Base-by-base conservation (phyloP, 371 early-diverging fungal species). In the Smittium culicis region DNA sequence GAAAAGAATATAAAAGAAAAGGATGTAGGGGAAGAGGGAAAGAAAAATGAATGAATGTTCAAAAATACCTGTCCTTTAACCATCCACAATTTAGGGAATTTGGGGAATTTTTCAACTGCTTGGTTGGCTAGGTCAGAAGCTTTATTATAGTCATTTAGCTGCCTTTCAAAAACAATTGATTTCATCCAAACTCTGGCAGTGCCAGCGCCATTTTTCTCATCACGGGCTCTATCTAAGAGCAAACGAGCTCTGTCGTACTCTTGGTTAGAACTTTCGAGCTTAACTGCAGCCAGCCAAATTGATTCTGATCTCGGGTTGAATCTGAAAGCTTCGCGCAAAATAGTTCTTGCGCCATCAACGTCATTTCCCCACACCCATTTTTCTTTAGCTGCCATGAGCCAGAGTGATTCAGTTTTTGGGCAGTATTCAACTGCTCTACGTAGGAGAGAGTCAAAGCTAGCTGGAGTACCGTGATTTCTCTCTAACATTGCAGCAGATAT, bases 321-420 rank as follows among this genome's bases (percentile, higher is more conserved):
- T 34, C 82, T 78, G 77, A 93, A 93, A 0, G 96, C 96, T 66
- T 87, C 84, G 61, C 84, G 86, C 54, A 97, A 78, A 65, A 94
- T 88, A 1, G 78, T 79, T 64, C 92, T 86, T 2, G 96, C 97
- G 27, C 85, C 91, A n/a, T 84, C 80, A 0, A 96, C 83, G 77
- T 94, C 89, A 5, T 88, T 89, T 59, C 83, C 80, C 24, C 32
- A 35, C 29, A 86, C 70, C 96, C 96, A 95, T 73, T 89, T 88
- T 68, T 93, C 92, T 73, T 96, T 94, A 61, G 98, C 98, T 0
- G 86, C 88, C 92, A 96, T 94, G 31, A 97, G 83, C 96, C 96
- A 97, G 55, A 96, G 80, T 0, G 90, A 83, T 77, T 97, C 95
- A 11, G 89, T 89, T 64, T 91, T 90, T 54, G 96, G 98, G 74